Percentiles rank a stretch among this genome's conserved stretches.
Evolutionary conservation across 345 rosid species (phyloP).

Genomic region (Dimocarpus longan): DNA sequence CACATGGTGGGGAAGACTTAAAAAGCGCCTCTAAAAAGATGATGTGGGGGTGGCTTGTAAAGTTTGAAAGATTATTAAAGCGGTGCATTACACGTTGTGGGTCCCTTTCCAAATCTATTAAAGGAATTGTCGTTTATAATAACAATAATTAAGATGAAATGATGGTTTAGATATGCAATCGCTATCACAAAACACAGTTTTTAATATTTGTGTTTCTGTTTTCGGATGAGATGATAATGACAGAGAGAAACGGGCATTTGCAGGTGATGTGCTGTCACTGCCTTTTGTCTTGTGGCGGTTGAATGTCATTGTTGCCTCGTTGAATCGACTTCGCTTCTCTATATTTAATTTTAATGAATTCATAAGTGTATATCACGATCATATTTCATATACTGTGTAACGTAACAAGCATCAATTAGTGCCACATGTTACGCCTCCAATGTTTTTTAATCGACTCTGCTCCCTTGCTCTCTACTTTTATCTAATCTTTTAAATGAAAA

Average conservation of each 20-base stretch:
- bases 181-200: background rate
- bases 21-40: no score
- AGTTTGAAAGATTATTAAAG: background rate
- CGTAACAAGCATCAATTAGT: background rate
- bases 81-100: constrained; percentile 14
- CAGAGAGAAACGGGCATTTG: background rate
- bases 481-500: no score
- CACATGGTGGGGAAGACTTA: background rate
- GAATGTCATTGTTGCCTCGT: background rate
- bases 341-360: no score
- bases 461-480: no score
- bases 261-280: background rate
- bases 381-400: no score
- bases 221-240: background rate
- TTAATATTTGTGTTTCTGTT: background rate
- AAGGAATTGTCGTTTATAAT: background rate
- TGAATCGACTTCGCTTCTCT: background rate
- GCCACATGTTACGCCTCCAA: background rate
- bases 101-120: background rate
- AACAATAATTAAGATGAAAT: background rate
- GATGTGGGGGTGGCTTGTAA: background rate
- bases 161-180: background rate
- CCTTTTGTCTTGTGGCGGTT: background rate
- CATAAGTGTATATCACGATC: no score
- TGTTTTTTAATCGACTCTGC: no score